These are phyloP conservation scores for Candida hispaniensis DNA, from an alignment of 805 yeast genomes.

Conservation along the genomic window DNA sequence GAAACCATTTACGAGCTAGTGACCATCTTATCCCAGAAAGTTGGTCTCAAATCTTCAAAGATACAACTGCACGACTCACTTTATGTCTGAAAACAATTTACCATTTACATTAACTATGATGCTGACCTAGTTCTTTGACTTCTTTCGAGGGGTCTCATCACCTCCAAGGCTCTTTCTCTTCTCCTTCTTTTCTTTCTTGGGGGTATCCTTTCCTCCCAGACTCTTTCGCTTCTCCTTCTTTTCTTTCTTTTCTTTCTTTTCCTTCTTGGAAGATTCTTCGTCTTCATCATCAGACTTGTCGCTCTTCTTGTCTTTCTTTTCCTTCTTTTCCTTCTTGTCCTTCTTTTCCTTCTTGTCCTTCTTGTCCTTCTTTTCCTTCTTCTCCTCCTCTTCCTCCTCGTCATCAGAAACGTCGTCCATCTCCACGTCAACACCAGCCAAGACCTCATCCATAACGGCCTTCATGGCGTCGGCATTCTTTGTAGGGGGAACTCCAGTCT, in stretches of 20 bases:
- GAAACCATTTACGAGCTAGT: conserved; percentile 7
- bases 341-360: conserved; percentile 34
- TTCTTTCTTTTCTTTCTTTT: conserved; percentile 43
- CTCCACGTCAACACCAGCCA: conserved; percentile 30
- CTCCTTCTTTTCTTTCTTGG: conserved; percentile 22
- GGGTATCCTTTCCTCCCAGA: conserved; percentile 17
- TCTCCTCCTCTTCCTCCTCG: conserved; percentile 33
- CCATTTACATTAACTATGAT: too few relatives aligned
- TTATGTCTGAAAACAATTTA: too few relatives aligned
- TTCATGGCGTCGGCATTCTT: conserved; percentile 91
- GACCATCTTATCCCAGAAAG: background rate
- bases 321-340: conserved; percentile 31
- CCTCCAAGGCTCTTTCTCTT: conserved; percentile 19
- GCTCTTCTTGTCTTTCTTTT: conserved; percentile 36
- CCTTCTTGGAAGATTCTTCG: conserved; percentile 40
- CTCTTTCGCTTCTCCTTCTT: conserved; percentile 37
- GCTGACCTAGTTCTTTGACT: conserved; percentile 21
- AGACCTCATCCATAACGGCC: conserved; percentile 69
- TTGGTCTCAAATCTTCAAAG: conserved; percentile 2
- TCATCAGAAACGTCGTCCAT: conserved; percentile 38
- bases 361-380: conserved; percentile 40
- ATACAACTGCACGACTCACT: too few relatives aligned
- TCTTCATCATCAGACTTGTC: too few relatives aligned
- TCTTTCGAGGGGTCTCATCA: conserved; percentile 19
- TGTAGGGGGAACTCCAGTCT: conserved; percentile 93